Conservation (phyloP, 768 basidiomycete genomes). For the Psilocybe cyanescens region DNA sequence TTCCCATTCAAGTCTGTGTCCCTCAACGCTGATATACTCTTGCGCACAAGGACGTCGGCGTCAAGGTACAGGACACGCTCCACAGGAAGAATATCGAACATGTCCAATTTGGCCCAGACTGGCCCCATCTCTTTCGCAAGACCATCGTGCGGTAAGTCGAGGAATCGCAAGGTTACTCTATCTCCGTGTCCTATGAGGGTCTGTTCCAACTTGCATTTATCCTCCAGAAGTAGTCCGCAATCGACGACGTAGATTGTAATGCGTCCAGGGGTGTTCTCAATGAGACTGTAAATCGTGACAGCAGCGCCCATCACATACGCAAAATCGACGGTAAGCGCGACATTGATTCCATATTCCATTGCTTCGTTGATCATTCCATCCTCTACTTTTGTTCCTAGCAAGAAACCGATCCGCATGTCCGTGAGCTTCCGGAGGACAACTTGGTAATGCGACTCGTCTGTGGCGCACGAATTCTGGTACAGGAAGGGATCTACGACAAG, state of each 20-base stretch:
- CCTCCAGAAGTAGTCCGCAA: slow-evolving; percentile 41
- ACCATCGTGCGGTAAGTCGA: slow-evolving; percentile 36
- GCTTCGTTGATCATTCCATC: slow-evolving; percentile 16
- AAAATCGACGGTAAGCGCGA: slow-evolving; percentile 47
- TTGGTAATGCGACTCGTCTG: slow-evolving; percentile 45
- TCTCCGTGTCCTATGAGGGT: slow-evolving; percentile 27
- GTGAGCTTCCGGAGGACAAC: slow-evolving; percentile 53
- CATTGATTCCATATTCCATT: slow-evolving; percentile 50
- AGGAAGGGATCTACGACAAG: slow-evolving; percentile 75
- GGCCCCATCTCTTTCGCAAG: slow-evolving; percentile 31
- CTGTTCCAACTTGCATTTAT: slow-evolving; percentile 33
- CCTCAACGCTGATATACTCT: slow-evolving; percentile 46
- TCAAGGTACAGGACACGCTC: slow-evolving; percentile 58
- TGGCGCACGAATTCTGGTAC: slow-evolving; percentile 80
- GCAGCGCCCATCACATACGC: slow-evolving; percentile 51
- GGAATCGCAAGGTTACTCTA: slow-evolving; percentile 46
- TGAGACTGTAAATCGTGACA: slow-evolving; percentile 47
- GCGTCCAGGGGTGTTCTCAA: slow-evolving; percentile 37
- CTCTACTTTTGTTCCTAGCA: slow-evolving; percentile 17
- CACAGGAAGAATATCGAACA: slow-evolving; percentile 47
- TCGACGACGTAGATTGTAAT: slow-evolving; percentile 56
- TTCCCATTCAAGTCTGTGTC: slow-evolving; percentile 43
- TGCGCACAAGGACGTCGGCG: slow-evolving; percentile 51
- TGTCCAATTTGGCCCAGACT: slow-evolving; percentile 56
- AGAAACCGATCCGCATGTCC: slow-evolving; percentile 58